Conservation (phyloP, 2,329 filamentous ascomycete species). For the Diaporthe helianthi region DNA sequence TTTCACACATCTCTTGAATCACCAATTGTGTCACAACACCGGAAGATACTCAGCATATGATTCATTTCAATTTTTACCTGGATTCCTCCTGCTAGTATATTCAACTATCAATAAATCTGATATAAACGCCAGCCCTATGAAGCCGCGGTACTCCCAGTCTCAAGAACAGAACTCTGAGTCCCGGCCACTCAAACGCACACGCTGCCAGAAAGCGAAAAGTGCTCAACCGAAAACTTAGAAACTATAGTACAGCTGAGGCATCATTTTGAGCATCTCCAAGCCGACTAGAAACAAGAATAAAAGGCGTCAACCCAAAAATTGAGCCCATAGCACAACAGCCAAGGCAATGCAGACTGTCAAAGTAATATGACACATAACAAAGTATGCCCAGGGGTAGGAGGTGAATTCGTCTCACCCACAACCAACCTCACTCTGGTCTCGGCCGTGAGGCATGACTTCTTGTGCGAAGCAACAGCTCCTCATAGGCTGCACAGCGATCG, state of each 20-base stretch:
- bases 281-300: not conserved
- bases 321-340: not conserved
- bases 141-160: not conserved
- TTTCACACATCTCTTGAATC: no score
- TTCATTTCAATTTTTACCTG: not conserved
- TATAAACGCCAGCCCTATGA: constrained; percentile 20
- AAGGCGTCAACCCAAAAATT: no score
- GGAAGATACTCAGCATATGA: not conserved
- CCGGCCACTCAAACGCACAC: constrained; percentile 5
- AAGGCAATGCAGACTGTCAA: not conserved
- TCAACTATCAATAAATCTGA: not conserved
- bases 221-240: not conserved
- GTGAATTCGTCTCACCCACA: not conserved
- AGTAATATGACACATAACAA: constrained; percentile 6
- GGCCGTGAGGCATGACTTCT: constrained; percentile 2
- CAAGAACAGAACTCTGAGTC: not conserved
- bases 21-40: no score
- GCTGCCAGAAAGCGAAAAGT: constrained; percentile 9
- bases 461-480: not conserved
- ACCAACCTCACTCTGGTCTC: not conserved
- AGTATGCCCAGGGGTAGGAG: not conserved
- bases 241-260: not conserved
- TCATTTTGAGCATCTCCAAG: not conserved
- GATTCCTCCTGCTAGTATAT: not conserved
- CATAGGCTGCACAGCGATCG: not conserved